Percentiles rank a stretch among this genome's conserved stretches.
Conservation (phyloP, 2,329 filamentous ascomycete genomes). For the Trichoderma sp. region DNA sequence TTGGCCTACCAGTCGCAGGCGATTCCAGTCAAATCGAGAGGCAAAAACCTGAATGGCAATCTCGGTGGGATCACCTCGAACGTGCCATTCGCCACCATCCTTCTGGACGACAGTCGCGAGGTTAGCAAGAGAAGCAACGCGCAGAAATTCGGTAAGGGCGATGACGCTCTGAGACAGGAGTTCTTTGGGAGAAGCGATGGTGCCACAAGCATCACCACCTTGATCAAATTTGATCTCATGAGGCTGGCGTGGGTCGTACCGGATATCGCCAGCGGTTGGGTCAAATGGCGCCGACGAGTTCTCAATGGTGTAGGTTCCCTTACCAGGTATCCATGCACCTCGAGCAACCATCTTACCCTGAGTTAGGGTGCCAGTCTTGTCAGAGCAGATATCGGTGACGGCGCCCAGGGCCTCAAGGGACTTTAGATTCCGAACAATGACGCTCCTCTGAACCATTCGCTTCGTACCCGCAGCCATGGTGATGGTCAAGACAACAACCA, state of each 20-base stretch:
- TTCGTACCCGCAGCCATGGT: not conserved
- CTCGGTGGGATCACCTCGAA: constrained; percentile 62
- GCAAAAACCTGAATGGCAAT: constrained; percentile 75
- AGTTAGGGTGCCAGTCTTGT: not conserved
- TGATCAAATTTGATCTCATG: constrained; percentile 14
- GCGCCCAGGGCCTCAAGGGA: not conserved
- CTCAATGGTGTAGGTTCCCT: not conserved
- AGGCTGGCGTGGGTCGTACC: not conserved
- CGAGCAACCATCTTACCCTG: not conserved
- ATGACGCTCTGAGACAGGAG: not conserved
- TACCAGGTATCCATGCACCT: not conserved
- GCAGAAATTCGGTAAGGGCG: not conserved
- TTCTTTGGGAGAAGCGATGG: constrained; percentile 27
- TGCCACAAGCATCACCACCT: constrained; percentile 28
- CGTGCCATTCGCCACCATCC: constrained; percentile 54
- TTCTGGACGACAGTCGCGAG: constrained; percentile 46
- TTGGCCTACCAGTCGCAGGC: constrained; percentile 52
- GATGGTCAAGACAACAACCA: not conserved
- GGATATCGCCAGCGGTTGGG: not conserved
- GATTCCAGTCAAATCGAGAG: constrained; percentile 63
- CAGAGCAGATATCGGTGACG: not conserved
- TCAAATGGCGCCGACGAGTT: not conserved
- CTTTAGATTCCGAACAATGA: not conserved
- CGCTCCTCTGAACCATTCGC: not conserved
- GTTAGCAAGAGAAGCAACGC: not conserved